Percentiles rank a stretch among this genome's conserved stretches.
phyloP scores from a whole-genome alignment of 306 rosid genomes.

The Casuarina cunninghamiana region DNA sequence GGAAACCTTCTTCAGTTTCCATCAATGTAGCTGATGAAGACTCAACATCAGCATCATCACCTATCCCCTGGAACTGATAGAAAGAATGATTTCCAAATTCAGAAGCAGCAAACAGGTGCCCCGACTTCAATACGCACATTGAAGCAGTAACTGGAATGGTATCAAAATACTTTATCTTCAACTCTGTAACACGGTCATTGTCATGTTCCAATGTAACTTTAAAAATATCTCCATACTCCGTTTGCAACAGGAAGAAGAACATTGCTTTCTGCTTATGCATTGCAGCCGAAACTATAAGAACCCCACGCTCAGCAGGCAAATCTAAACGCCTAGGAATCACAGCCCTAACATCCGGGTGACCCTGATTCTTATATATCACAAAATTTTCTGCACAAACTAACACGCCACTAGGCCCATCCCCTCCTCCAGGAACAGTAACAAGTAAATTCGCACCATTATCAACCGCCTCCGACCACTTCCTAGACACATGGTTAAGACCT shows the following conservation, averaged over 20 bases:
- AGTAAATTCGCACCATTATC: constrained; percentile 93
- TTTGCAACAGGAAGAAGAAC: constrained; percentile 93
- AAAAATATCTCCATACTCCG: constrained; percentile 94
- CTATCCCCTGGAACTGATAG: constrained; percentile 85
- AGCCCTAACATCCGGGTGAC: constrained; percentile 82
- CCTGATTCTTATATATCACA: constrained; percentile 95
- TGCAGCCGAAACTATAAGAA: constrained; percentile 90
- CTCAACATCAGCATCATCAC: constrained; percentile 94
- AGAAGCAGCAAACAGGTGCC: constrained; percentile 86
- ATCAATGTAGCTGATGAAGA: constrained; percentile 75
- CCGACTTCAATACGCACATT: constrained; percentile 91
- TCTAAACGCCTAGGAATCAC: constrained; percentile 87
- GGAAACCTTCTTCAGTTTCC: constrained; percentile 94
- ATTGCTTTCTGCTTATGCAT: constrained; percentile 72
- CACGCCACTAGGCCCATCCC: constrained; percentile 96
- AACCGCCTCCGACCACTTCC: constrained; percentile 95
- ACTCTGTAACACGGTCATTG: constrained; percentile 67
- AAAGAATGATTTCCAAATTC: constrained; percentile 92
- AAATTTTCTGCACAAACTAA: constrained; percentile 94
- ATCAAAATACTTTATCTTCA: constrained; percentile 89
- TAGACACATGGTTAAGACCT: constrained; percentile 90
- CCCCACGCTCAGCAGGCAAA: constrained; percentile 88
- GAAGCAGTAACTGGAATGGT: constrained; percentile 91
- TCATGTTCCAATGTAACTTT: constrained; percentile 86
- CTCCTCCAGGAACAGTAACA: constrained; percentile 97